These are phyloP conservation scores for Butyriboletus loyo DNA, from an alignment of 768 basidiomycete genomes.

Conservation along the genomic window DNA sequence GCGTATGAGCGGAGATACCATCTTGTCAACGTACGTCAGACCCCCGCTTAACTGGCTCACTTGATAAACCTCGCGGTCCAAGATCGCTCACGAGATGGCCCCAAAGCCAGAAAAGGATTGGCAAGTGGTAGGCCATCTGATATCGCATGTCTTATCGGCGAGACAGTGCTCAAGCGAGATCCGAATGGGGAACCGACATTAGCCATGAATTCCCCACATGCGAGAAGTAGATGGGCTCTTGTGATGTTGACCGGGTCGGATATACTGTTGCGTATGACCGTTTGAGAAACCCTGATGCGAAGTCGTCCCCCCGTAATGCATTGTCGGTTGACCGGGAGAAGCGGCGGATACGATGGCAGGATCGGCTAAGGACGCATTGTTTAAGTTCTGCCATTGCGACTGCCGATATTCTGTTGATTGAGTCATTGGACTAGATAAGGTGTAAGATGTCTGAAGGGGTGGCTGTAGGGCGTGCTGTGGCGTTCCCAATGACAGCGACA, in stretches of 20 bases:
- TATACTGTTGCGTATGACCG: slow-evolving; percentile 12
- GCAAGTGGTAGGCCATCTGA: slow-evolving; percentile 9
- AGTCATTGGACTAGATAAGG: slow-evolving; percentile 4
- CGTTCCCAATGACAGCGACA: slow-evolving; percentile 11
- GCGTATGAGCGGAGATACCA: background rate
- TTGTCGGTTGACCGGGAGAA: slow-evolving; percentile 1
- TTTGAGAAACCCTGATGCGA: slow-evolving; percentile 13
- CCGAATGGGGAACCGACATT: slow-evolving; percentile 1
- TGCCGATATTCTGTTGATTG: slow-evolving; percentile 11
- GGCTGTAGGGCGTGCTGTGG: slow-evolving; percentile 18
- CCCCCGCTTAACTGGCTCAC: background rate
- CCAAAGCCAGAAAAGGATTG: slow-evolving; percentile 2
- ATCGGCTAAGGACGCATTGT: slow-evolving; percentile 13
- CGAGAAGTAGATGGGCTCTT: slow-evolving; percentile 19
- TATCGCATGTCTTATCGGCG: background rate
- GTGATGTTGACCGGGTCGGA: slow-evolving; percentile 20
- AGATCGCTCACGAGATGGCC: background rate
- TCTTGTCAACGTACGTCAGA: background rate
- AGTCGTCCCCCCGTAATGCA: slow-evolving; percentile 5
- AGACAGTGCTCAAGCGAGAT: background rate
- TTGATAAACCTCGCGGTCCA: background rate
- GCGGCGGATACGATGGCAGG: slow-evolving; percentile 22
- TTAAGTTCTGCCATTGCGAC: slow-evolving; percentile 12
- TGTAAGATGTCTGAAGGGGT: slow-evolving; percentile 9
- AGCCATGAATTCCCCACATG: slow-evolving; percentile 26